phyloP scores from a whole-genome alignment of 306 rosid genomes.

The Dryas octopetala region DNA sequence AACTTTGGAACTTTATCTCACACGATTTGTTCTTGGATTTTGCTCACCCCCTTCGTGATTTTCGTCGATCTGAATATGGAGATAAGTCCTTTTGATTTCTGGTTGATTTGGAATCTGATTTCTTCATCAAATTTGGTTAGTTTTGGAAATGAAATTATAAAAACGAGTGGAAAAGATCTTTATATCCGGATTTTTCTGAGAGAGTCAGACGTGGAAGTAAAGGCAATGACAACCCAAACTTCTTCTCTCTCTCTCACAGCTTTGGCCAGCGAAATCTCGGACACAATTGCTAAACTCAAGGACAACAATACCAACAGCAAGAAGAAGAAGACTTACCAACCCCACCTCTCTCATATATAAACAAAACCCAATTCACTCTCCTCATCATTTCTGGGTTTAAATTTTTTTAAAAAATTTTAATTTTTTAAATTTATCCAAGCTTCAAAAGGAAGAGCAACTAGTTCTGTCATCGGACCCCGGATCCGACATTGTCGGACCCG shows the following conservation, averaged over 20 bases:
- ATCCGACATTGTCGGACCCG: slow-evolving; percentile 43
- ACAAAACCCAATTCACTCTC: neutral
- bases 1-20: no score
- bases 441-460: slow-evolving; percentile 10
- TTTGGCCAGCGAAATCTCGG: slow-evolving; percentile 43
- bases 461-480: slow-evolving; percentile 30
- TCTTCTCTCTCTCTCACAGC: slow-evolving; percentile 7
- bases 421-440: slow-evolving; percentile 1
- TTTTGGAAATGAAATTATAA: no score
- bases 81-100: no score
- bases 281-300: slow-evolving; percentile 17
- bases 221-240: neutral
- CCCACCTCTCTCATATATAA: neutral
- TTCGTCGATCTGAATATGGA: no score
- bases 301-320: neutral
- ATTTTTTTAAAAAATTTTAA: neutral
- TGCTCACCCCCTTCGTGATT: no score
- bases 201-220: slow-evolving; percentile 12
- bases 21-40: no score
- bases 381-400: neutral
- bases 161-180: no score
- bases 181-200: neutral
- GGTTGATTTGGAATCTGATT: no score
- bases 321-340: neutral
- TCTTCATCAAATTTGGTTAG: no score